A percentile compares a stretch with the other conserved stretches of the same genome.
Evolutionary conservation across 108 stramenopile species (phyloP).

Genomic region (Epithemia pelagica): DNA sequence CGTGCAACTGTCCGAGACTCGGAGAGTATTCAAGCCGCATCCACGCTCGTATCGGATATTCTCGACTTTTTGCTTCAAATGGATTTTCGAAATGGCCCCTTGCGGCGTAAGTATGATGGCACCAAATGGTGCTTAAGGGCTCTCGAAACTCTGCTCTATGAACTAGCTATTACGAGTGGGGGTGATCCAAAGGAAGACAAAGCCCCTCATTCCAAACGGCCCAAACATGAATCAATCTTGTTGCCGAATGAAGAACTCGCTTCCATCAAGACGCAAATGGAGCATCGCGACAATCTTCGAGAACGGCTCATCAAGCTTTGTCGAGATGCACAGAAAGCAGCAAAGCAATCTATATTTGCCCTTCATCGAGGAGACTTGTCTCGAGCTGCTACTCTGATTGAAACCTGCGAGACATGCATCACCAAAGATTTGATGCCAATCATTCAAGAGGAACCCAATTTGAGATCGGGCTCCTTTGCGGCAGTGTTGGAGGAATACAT

Average conservation of each 20-base stretch:
- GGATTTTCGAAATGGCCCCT: constrained; percentile 90
- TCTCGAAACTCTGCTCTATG: constrained; percentile 84
- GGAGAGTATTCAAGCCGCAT: constrained; percentile 35
- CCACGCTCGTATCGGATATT: constrained; percentile 43
- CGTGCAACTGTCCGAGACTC: constrained; percentile 57
- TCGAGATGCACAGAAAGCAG: constrained; percentile 87
- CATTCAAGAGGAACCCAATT: constrained; percentile 70
- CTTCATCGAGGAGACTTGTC: constrained; percentile 70
- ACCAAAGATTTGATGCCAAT: constrained; percentile 58
- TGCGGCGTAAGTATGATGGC: constrained; percentile 83
- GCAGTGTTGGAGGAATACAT: constrained; percentile 88
- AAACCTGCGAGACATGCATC: constrained; percentile 58
- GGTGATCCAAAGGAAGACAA: constrained; percentile 18
- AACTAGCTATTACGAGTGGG: constrained; percentile 52
- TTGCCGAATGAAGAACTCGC: constrained; percentile 40
- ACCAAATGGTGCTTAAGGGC: constrained; percentile 51
- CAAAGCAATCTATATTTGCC: constrained; percentile 90
- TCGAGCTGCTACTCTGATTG: constrained; percentile 43
- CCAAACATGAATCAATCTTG: constrained; percentile 9
- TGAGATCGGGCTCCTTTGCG: constrained; percentile 62
- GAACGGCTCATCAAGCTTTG: constrained; percentile 86
- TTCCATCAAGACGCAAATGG: constrained; percentile 60
- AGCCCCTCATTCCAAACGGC: constrained; percentile 1
- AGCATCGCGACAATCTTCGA: constrained; percentile 69
- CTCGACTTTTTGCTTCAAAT: constrained; percentile 66